Percentiles rank a stretch among this genome's conserved stretches.
Conservation (phyloP, 805 yeast species). For the Priceomyces medius region DNA sequence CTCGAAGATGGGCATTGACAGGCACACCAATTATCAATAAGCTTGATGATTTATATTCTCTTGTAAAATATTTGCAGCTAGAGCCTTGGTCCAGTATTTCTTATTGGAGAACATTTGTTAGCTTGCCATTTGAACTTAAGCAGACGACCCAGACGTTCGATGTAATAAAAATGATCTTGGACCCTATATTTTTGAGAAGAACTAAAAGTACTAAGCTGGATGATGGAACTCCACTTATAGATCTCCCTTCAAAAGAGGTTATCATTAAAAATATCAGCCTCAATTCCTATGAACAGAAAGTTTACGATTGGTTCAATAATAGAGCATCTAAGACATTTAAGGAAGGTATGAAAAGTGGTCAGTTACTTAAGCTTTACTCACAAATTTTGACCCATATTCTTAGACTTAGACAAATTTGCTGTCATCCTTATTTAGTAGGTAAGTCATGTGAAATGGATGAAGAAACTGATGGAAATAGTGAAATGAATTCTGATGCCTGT, state of each 20-base stretch:
- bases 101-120: conserved; percentile 84
- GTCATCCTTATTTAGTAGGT: conserved; percentile 70
- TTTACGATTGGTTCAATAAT: conserved; percentile 68
- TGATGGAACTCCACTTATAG: conserved; percentile 72
- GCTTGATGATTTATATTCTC: conserved; percentile 79
- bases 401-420: conserved; percentile 83
- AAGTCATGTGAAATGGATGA: conserved; percentile 34
- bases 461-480: conserved; percentile 25
- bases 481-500: conserved; percentile 3
- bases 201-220: conserved; percentile 79
- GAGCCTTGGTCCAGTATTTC: conserved; percentile 88
- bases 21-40: conserved; percentile 93
- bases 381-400: conserved; percentile 80
- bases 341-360: conserved; percentile 62
- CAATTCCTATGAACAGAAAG: conserved; percentile 58
- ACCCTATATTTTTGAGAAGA: conserved; percentile 79
- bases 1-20: conserved; percentile 79
- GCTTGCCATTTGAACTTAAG: conserved; percentile 77
- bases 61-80: conserved; percentile 70
- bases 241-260: conserved; percentile 74
- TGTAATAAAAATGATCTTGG: conserved; percentile 80
- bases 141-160: conserved; percentile 71
- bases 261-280: conserved; percentile 65
- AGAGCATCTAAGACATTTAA: conserved; percentile 63
- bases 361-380: conserved; percentile 68